Percentiles rank a stretch among this genome's conserved stretches.
These are phyloP conservation scores for Juncus inflexus DNA, from an alignment of 176 grass and related monocot genomes.

Conservation along the genomic window DNA sequence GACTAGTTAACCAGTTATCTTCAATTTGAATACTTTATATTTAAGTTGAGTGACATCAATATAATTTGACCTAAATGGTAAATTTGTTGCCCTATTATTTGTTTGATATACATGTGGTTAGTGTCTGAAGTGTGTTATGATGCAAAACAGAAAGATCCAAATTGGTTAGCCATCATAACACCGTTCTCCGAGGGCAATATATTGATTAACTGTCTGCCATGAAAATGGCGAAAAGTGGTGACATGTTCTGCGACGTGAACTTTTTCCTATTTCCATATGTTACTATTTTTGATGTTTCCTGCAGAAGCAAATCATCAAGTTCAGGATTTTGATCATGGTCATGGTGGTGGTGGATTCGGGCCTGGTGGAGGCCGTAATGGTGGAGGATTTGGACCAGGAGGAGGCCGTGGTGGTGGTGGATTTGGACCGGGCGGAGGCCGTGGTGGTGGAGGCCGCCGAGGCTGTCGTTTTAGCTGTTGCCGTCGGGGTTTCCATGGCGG, in stretches of 20 bases:
- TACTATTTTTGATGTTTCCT: not conserved
- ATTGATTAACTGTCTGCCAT: not conserved
- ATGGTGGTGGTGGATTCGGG: not conserved
- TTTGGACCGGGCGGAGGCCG: not conserved
- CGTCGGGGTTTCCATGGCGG: constrained; percentile 27
- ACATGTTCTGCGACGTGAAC: too few relatives aligned
- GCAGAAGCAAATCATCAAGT: constrained; percentile 4
- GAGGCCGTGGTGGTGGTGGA: not conserved
- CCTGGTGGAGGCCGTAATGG: not conserved
- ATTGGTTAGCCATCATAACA: too few relatives aligned
- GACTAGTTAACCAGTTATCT: too few relatives aligned
- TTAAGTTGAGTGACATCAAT: too few relatives aligned
- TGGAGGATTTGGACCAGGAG: not conserved
- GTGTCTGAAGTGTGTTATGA: too few relatives aligned
- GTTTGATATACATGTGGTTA: too few relatives aligned
- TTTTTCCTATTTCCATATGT: too few relatives aligned
- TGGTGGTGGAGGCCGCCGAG: not conserved
- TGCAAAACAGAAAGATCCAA: too few relatives aligned
- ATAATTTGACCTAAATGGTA: too few relatives aligned
- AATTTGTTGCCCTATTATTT: not conserved
- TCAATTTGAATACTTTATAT: too few relatives aligned
- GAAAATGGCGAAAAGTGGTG: too few relatives aligned
- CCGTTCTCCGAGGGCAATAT: not conserved
- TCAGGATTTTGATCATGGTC: constrained; percentile 13
- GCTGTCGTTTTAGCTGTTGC: constrained; percentile 34